Conservation (phyloP, 306 rosid species). For the Acacia crassicarpa region DNA sequence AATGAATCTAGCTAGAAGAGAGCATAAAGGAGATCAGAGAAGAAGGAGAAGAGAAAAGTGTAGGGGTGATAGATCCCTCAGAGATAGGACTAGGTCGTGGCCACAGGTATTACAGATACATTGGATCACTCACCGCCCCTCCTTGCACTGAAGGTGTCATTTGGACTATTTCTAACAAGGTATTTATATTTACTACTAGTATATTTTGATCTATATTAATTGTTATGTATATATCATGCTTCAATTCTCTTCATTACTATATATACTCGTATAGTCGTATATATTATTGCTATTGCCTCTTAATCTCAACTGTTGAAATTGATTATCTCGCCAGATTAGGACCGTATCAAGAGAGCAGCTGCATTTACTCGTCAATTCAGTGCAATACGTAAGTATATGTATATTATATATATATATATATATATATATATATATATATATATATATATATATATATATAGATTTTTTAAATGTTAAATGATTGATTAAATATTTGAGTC, state of each 20-base stretch:
- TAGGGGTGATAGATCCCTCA: slow-evolving; percentile 53
- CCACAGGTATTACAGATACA: slow-evolving; percentile 50
- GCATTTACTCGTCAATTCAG: slow-evolving; percentile 39
- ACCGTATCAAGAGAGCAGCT: slow-evolving; percentile 56
- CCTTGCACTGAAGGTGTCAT: slow-evolving; percentile 74
- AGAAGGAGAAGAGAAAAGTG: slow-evolving; percentile 20
- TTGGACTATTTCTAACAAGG: slow-evolving; percentile 62
- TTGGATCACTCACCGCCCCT: slow-evolving; percentile 74
- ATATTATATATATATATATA: too few relatives aligned
- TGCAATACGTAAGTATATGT: slow-evolving; percentile 47
- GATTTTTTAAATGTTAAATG: not conserved
- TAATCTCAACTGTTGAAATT: not conserved
- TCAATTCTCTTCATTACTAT: not conserved
- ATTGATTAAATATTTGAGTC: not conserved
- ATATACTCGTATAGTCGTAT: too few relatives aligned
- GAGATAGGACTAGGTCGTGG: slow-evolving; percentile 32
- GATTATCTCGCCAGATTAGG: slow-evolving; percentile 38
- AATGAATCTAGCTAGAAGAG: slow-evolving; percentile 40
- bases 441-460: too few relatives aligned
- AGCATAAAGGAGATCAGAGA: slow-evolving; percentile 33
- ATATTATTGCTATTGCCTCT: not conserved
- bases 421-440: too few relatives aligned
- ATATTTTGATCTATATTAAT: not conserved
- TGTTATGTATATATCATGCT: too few relatives aligned
- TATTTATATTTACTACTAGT: not conserved